Percentiles rank a stretch among this genome's conserved stretches.
phyloP scores from a whole-genome alignment of 352 stramenopile species.

The Phytophthora sp. region DNA sequence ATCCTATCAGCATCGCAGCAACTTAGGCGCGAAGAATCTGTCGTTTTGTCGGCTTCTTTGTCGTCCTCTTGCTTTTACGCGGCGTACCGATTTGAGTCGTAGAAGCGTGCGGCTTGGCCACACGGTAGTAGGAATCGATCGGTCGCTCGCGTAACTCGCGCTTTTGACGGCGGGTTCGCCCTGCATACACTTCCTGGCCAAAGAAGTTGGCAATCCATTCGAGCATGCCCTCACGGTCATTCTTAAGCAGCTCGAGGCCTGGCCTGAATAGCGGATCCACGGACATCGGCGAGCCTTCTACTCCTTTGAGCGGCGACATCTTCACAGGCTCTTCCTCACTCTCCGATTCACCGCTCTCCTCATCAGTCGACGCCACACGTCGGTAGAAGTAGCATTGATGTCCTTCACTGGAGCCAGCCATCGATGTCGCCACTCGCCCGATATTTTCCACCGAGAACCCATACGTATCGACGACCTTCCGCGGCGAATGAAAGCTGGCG shows the following conservation, averaged over 20 bases:
- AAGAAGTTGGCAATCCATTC: constrained; percentile 82
- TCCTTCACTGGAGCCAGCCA: constrained; percentile 96
- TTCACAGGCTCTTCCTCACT: constrained; percentile 18
- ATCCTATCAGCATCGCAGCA: constrained; percentile 10
- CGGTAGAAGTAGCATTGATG: constrained; percentile 98
- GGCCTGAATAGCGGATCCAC: constrained; percentile 84
- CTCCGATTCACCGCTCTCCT: constrained; percentile 33
- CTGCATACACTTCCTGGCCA: constrained; percentile 58
- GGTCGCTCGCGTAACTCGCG: constrained; percentile 59
- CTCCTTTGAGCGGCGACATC: constrained; percentile 20
- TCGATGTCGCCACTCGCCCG: constrained; percentile 90
- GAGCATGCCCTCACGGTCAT: constrained; percentile 74
- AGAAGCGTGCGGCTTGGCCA: constrained; percentile 59
- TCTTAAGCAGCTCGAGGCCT: constrained; percentile 80
- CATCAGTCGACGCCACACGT: constrained; percentile 25
- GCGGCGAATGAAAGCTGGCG: constrained; percentile 95
- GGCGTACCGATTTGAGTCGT: constrained; percentile 11
- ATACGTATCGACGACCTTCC: constrained; percentile 94
- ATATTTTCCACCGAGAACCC: constrained; percentile 93
- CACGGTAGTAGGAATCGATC: constrained; percentile 80
- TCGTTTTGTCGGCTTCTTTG: constrained; percentile 24
- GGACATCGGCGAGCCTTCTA: constrained; percentile 37
- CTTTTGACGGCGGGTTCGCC: constrained; percentile 77
- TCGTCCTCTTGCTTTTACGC: constrained; percentile 29
- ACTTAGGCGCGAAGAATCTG: constrained; percentile 32